Conservation (phyloP, 2,329 filamentous ascomycete species). For the Plectosphaerella plurivora region DNA sequence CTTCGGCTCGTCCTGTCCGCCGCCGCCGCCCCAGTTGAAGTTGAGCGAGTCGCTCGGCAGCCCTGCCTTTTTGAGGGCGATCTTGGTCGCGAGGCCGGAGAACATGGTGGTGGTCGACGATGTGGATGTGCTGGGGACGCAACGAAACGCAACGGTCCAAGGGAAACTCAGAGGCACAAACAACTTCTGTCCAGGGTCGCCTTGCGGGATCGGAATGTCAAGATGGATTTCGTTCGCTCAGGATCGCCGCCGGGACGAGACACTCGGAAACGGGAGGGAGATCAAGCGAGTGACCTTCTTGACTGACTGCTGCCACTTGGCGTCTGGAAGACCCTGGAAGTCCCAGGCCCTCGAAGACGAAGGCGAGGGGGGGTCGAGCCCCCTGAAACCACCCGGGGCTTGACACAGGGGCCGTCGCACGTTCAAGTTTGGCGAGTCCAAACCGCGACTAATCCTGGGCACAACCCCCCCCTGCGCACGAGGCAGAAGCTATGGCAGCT, state of each 20-base stretch:
- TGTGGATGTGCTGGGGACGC: neutral
- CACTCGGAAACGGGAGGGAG: too few relatives aligned
- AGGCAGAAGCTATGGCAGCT: slow-evolving; percentile 5
- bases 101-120: slow-evolving; percentile 38
- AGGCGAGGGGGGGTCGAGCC: neutral
- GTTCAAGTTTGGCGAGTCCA: slow-evolving; percentile 13
- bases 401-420: slow-evolving; percentile 24
- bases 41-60: slow-evolving; percentile 46
- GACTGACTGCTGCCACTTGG: too few relatives aligned
- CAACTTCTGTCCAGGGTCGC: neutral
- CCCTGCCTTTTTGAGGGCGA: slow-evolving; percentile 54
- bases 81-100: slow-evolving; percentile 50
- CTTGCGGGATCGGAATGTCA: neutral
- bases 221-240: neutral
- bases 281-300: too few relatives aligned
- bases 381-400: slow-evolving; percentile 1
- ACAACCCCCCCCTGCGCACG: slow-evolving; percentile 1
- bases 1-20: slow-evolving; percentile 22
- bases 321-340: too few relatives aligned
- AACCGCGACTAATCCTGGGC: slow-evolving; percentile 1
- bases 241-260: too few relatives aligned
- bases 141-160: neutral
- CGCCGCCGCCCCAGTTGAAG: slow-evolving; percentile 23
- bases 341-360: too few relatives aligned
- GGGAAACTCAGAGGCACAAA: neutral